These are phyloP conservation scores for Jimgerdemannia lactiflua DNA, from an alignment of 192 early-diverging fungal species.

Conservation along the genomic window DNA sequence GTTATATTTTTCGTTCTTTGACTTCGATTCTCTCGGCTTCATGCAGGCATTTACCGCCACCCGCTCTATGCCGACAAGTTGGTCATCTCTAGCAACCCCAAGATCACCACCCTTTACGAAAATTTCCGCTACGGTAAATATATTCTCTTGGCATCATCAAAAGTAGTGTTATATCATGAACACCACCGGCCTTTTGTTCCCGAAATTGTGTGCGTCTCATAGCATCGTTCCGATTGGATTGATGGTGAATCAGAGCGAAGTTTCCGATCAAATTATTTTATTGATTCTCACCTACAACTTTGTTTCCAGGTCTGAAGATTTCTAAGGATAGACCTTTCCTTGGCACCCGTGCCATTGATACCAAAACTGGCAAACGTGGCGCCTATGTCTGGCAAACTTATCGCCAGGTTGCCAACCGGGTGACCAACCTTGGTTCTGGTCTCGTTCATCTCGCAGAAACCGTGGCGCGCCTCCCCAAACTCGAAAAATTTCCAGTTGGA, in stretches of 20 bases:
- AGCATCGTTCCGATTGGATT: too few species aligned
- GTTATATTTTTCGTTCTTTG: neutral
- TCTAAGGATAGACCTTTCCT: constrained; percentile 58
- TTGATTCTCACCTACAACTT: neutral
- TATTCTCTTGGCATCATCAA: neutral
- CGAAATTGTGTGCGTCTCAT: too few species aligned
- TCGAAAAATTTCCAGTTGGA: constrained; percentile 47
- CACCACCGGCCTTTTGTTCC: too few species aligned
- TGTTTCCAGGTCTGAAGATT: constrained; percentile 43
- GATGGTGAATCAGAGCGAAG: neutral
- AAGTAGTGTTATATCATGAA: neutral
- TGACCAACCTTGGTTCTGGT: constrained; percentile 66
- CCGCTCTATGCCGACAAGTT: constrained; percentile 28
- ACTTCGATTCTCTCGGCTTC: neutral
- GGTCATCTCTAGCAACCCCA: constrained; percentile 33
- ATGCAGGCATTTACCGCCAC: constrained; percentile 46
- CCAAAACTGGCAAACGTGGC: constrained; percentile 57
- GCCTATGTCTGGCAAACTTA: constrained; percentile 74
- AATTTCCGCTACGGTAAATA: constrained; percentile 43
- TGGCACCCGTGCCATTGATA: constrained; percentile 61
- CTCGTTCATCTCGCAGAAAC: constrained; percentile 49
- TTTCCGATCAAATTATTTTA: neutral
- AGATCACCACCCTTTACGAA: constrained; percentile 48
- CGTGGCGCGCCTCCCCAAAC: constrained; percentile 9
- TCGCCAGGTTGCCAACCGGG: constrained; percentile 54